phyloP scores from a whole-genome alignment of 306 rosid species.

The Casuarina cunninghamiana region DNA sequence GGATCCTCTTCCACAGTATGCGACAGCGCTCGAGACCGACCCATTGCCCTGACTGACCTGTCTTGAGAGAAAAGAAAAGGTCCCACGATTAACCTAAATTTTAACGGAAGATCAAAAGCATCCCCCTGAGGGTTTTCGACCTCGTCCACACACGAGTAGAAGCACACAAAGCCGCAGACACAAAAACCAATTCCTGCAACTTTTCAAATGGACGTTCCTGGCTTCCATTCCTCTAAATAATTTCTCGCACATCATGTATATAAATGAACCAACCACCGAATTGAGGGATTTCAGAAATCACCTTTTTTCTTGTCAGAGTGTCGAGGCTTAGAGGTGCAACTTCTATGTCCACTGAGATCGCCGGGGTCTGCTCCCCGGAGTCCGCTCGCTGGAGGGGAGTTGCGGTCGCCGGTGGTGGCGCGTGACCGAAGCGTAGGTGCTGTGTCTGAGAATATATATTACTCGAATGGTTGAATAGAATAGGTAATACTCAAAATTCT shows the following conservation, averaged over 20 bases:
- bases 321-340: background rate
- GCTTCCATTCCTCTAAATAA: background rate
- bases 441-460: too few relatives aligned
- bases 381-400: too few relatives aligned
- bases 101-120: background rate
- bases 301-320: background rate
- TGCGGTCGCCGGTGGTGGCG: too few relatives aligned
- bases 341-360: background rate
- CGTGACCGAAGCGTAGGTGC: too few relatives aligned
- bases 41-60: constrained; percentile 35
- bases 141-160: background rate
- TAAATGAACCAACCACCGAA: background rate
- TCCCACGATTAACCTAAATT: background rate
- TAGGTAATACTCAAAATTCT: too few relatives aligned
- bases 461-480: too few relatives aligned
- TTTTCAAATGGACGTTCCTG: background rate
- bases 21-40: constrained; percentile 50
- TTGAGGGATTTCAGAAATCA: background rate
- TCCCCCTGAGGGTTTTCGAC: background rate
- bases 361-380: background rate
- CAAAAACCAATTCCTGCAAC: too few relatives aligned
- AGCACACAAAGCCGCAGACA: too few relatives aligned
- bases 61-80: constrained; percentile 2
- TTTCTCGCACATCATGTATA: background rate
- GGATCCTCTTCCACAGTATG: constrained; percentile 33